Evolutionary conservation across 768 basidiomycete genomes (phyloP), one percentile per base, ranked within the genome.

Genomic region (Jaapia argillacea): DNA sequence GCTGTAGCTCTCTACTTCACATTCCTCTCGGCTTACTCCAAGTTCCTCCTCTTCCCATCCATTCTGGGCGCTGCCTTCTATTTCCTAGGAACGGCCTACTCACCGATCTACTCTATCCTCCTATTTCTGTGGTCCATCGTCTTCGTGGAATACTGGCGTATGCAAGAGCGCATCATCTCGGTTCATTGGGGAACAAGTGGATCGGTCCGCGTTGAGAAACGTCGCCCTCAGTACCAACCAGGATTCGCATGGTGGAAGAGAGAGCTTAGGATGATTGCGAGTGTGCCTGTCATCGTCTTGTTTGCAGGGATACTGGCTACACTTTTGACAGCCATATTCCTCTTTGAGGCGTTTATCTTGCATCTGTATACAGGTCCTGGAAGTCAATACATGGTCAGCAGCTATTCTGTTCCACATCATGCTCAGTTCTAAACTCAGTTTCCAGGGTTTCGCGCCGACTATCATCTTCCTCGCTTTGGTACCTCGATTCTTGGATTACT

Each of bases 111-210:
- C 58, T 89, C 89, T 0, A 62, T 72, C 43, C 62, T 86, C 18
- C 65, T 94, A 37, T 74, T 79, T 14, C 43, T 91, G 2, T 99
- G 93, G 87, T 81, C 85, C 0, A 70, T 90, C 38, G 60, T 74
- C 18, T 94, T 93, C 54, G 84, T 93, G 48, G 92, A 97, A 59
- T 83, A 80, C 69, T 99, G 94, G 94, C 75, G 85, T 23, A 74
- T 96, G 27, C 77, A 76, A 45, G 88, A 98, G 61, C 77, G 84
- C 14, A 77, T 81, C 31, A 66, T 94, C n/a, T 78, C 88, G 1
- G 73, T 91, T 37, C 71, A 78, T 24, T 93, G 88, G 70, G 84
- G 85, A 3, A 87, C 85, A 0, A 76, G 77, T 22, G 85, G 85
- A 18, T 79, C 83, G 0, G 77, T 80, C 60, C 75, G 72, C 24